These are phyloP conservation scores for Cenchrus purpureus DNA, from an alignment of 176 grass and related monocot species.

Conservation along the genomic window DNA sequence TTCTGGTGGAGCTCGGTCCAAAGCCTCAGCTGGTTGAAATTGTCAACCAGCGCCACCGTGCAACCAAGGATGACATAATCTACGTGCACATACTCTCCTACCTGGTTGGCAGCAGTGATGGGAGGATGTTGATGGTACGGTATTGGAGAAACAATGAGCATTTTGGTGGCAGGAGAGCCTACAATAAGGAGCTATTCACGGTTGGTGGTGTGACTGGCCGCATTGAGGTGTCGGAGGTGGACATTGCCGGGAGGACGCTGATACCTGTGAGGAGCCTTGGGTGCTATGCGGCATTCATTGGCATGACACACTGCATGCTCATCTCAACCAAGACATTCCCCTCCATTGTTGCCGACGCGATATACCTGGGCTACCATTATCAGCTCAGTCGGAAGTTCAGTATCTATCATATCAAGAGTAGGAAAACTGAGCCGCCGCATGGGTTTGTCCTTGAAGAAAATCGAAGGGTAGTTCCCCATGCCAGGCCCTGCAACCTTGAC, in stretches of 20 bases:
- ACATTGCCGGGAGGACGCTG: neutral
- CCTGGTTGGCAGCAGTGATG: neutral
- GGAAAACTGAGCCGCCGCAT: neutral
- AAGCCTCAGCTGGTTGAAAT: neutral
- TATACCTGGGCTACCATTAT: neutral
- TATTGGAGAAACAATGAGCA: neutral
- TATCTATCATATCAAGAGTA: neutral
- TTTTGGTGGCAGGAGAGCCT: neutral
- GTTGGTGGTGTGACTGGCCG: neutral
- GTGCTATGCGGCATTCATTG: neutral
- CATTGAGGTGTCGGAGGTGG: neutral
- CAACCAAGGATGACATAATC: neutral
- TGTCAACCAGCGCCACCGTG: neutral
- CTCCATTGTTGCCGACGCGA: neutral
- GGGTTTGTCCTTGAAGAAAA: neutral
- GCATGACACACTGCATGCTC: neutral
- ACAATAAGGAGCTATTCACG: neutral
- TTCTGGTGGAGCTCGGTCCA: neutral
- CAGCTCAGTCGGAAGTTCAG: neutral
- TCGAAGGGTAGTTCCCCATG: neutral
- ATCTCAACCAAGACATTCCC: constrained; percentile 12
- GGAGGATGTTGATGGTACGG: constrained; percentile 1
- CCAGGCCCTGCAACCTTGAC: too few relatives aligned
- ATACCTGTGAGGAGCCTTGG: neutral
- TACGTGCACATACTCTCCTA: neutral